Percentiles rank a stretch among this genome's conserved stretches.
phyloP scores from a whole-genome alignment of 352 stramenopile species.

The Globisporangium viniferum region DNA sequence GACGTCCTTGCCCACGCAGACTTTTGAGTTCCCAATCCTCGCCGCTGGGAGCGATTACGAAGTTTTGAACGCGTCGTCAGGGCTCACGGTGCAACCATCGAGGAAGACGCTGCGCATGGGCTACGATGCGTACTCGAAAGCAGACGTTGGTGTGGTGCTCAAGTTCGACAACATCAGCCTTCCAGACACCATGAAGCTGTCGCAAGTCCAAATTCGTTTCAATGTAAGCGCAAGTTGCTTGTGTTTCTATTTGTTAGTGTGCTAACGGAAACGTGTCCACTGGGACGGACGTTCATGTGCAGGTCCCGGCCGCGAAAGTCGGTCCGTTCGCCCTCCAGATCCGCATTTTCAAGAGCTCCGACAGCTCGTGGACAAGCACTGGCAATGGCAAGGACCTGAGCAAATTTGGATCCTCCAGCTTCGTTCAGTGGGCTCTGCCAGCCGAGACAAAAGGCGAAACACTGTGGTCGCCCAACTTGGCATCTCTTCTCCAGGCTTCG shows the following conservation, averaged over 20 bases:
- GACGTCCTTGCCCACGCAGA: background rate
- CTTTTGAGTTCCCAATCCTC: conserved; percentile 5
- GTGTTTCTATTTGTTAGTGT: background rate
- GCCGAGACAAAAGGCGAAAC: conserved; percentile 17
- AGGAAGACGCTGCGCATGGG: conserved; percentile 26
- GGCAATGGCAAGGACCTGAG: background rate
- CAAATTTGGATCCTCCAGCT: conserved; percentile 22
- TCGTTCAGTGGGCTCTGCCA: conserved; percentile 30
- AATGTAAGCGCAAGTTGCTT: conserved; percentile 16
- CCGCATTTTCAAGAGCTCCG: conserved; percentile 21
- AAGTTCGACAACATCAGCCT: conserved; percentile 18
- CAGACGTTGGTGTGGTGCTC: conserved; percentile 22
- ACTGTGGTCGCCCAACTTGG: conserved; percentile 35
- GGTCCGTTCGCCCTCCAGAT: conserved; percentile 44
- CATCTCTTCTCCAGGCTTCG: conserved; percentile 17
- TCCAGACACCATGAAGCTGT: conserved; percentile 28
- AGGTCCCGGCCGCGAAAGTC: conserved; percentile 31
- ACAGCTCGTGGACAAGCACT: conserved; percentile 4
- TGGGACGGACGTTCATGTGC: background rate
- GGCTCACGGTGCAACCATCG: conserved; percentile 10
- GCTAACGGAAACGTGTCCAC: background rate
- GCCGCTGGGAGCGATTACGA: conserved; percentile 3
- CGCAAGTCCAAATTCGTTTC: conserved; percentile 29
- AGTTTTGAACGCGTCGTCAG: background rate
- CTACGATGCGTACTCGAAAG: conserved; percentile 26